Evolutionary conservation across 2,329 filamentous ascomycete genomes (phyloP), one percentile per base, ranked within the genome.

Genomic region (Ceratocystis cacaofunesta): DNA sequence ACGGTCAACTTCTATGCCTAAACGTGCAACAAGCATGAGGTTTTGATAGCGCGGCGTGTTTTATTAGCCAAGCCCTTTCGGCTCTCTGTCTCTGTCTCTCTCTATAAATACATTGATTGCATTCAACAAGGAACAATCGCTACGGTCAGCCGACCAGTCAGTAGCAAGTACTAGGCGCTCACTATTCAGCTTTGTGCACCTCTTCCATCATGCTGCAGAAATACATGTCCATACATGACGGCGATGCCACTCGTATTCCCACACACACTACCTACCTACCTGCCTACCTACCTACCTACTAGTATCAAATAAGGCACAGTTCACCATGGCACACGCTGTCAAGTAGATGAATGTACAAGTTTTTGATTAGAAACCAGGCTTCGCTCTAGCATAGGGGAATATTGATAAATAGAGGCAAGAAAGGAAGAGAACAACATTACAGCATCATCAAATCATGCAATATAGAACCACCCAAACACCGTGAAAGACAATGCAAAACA

Each of bases 1-100:
- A 83, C 81, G 41, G 81, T 83, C 77, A 83, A 81, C 73, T 81
- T 81, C 71, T 81, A 81, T 70, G 79, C 79, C 67, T 81, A 76
- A 74, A 10, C 17, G 19, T 55, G 30, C 15, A 12, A 61, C 15
- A 12, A 61, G n/a, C 15, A 41, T 41, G 36, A 12, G 19, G 3
- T 15, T 41, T 41, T 32, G 36, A 15, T 25, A 60, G 55, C 19
- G 25, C 30, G 41, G 55, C 36, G 25, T 62, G 61, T 62, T 57
- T 55, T 55, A 30, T 25, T 30, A 55, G 48, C n/a, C n/a, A 25
- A 52, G 8, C 48, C n/a, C n/a, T n/a, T 52, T n/a, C 48, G n/a
- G 10, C 22, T 25, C 48, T 12, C 48, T 2, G 6, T 28, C 7
- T 25, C 22, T 55, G 1, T n/a, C 46, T 48, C 19, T 48, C 17